Evolutionary conservation across 139 green algal species (phyloP).

Genomic region (Chlamydomonas incerta): DNA sequence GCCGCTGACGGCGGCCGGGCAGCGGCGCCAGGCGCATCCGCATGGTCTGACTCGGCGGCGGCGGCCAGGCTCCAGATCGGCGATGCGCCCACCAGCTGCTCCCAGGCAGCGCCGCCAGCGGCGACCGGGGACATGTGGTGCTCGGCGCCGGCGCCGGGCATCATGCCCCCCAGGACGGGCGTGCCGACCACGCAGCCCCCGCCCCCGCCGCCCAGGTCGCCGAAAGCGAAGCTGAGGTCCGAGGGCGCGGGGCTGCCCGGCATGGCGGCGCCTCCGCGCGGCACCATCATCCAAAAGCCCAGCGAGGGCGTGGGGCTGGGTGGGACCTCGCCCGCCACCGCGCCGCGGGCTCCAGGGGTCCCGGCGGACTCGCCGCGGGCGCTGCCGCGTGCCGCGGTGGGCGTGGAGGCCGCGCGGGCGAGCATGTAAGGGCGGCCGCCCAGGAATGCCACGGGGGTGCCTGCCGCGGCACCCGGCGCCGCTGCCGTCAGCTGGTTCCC

Average conservation of each 20-base stretch:
- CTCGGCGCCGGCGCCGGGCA: neutral
- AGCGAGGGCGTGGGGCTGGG: slow-evolving; percentile 8
- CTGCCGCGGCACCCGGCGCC: too few relatives aligned
- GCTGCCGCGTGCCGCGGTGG: too few relatives aligned
- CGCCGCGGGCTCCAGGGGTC: too few relatives aligned
- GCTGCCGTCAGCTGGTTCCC: neutral
- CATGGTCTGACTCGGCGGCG: neutral
- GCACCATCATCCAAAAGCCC: neutral
- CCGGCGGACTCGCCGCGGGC: too few relatives aligned
- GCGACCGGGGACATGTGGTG: neutral
- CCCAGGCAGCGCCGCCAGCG: neutral
- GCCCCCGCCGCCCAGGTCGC: too few relatives aligned
- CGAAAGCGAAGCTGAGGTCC: neutral
- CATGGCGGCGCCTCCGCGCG: neutral
- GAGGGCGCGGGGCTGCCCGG: neutral
- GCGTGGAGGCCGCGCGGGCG: too few relatives aligned
- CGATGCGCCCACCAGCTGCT: neutral
- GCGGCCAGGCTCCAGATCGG: slow-evolving; percentile 16
- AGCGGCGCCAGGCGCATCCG: neutral
- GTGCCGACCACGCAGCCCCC: neutral
- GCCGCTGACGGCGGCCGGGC: too few relatives aligned
- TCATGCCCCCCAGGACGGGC: neutral
- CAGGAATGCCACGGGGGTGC: neutral
- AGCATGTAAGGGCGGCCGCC: too few relatives aligned
- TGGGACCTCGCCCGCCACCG: too few relatives aligned